Evolutionary conservation across 2,329 filamentous ascomycete species (phyloP), one percentile per base, ranked within the genome.

Genomic region (Coleophoma cylindrospora): DNA sequence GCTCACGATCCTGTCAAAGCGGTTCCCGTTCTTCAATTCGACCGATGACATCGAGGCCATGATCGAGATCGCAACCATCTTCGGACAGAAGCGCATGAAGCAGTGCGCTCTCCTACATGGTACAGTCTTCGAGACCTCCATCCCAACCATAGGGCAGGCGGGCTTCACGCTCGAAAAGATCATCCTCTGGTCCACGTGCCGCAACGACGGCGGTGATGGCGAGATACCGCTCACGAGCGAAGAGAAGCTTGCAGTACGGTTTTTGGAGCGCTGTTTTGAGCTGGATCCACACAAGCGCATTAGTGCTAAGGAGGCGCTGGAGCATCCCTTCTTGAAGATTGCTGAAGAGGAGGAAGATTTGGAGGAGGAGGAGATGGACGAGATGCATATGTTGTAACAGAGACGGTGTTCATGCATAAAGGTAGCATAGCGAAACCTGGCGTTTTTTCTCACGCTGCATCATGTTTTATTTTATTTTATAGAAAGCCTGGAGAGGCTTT

Each of bases 11-110:
- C 75, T 99, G 13, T 92, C 89, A 38, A 87, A 87, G 50, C 84
- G 94, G 4, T 99, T 99, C 62, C 94, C 94, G 1, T 99, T 99
- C 70, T 99, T 99, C 77, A 96, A 99, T 70, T 95, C 89, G 43
- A 87, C 91, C n/a, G 94, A 99, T 66, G 94, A 99, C 62, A 87
- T 99, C 44, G 94, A 99, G 64, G 94, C 94, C 47, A 87, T 96
- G 79, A 92, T 99, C 58, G 94, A 99, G 69, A 95, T 99, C 58
- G 89, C 91, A 34, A 95, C 90, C 51, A 95, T 99, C 53, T 96
- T 97, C 66, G 94, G 94, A 45, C 78, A 79, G 40, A 84, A 81
- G 64, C 83, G 85, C 51, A 97, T 99, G 92, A 88, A 86, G 64
- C 75, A 81, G 34, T 88, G 87, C 3, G 90, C 89, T 0, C 74